A percentile compares a stretch with the other conserved stretches of the same genome.
Evolutionary conservation across 768 basidiomycete genomes (phyloP).

Genomic region (Megacollybia marginata): DNA sequence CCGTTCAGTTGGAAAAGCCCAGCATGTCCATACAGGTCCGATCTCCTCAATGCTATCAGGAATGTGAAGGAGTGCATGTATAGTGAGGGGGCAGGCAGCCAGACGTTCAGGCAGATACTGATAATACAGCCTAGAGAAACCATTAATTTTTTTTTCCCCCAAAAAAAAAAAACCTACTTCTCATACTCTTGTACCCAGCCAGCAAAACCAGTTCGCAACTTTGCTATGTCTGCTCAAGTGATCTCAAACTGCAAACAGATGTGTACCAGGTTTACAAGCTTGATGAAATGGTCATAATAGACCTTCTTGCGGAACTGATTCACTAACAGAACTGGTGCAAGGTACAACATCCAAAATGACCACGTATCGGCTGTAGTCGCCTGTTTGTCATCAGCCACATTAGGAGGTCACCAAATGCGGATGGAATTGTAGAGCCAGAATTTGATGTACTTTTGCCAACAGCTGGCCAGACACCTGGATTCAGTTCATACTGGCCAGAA

Average conservation of each 20-base stretch:
- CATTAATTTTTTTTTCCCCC: no score
- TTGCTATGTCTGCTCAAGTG: slow-evolving; percentile 7
- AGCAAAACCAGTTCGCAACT: slow-evolving; percentile 12
- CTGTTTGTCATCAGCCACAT: slow-evolving; percentile 10
- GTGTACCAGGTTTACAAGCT: slow-evolving; percentile 17
- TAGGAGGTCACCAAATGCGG: slow-evolving; percentile 16
- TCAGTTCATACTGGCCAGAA: slow-evolving; percentile 12
- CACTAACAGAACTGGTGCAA: slow-evolving; percentile 20
- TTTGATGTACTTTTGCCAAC: slow-evolving; percentile 18
- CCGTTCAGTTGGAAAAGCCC: slow-evolving; percentile 18
- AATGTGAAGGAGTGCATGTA: slow-evolving; percentile 16
- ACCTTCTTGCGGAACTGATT: slow-evolving; percentile 7
- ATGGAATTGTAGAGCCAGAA: slow-evolving; percentile 17
- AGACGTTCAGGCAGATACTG: slow-evolving; percentile 9
- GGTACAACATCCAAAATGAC: slow-evolving; percentile 18
- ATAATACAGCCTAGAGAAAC: slow-evolving; percentile 12
- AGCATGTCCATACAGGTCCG: slow-evolving; percentile 15
- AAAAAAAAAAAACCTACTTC: slow-evolving; percentile 11
- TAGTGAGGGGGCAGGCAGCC: slow-evolving; percentile 8
- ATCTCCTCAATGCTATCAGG: slow-evolving; percentile 8
- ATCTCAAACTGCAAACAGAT: slow-evolving; percentile 20
- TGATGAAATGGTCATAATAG: slow-evolving; percentile 25
- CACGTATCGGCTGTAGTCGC: slow-evolving; percentile 18
- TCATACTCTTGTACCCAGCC: slow-evolving; percentile 22
- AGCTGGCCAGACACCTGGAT: slow-evolving; percentile 18